Evolutionary conservation across 2,329 filamentous ascomycete genomes (phyloP), one percentile per base, ranked within the genome.

Genomic region (Raffaelea arxii): DNA sequence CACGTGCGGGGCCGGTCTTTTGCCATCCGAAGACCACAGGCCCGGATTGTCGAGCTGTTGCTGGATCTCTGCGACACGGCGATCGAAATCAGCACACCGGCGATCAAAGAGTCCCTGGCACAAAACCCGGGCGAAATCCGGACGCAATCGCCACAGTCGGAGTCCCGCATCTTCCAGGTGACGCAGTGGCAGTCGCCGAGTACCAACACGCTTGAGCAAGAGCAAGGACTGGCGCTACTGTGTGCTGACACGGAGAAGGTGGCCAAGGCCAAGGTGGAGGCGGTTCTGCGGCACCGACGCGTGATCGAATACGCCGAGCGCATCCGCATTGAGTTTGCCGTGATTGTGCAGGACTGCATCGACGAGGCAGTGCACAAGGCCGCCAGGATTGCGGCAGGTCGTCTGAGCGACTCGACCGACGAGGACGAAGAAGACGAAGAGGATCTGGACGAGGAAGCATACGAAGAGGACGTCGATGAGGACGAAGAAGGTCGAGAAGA

Each of bases 291-390:
- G 27, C 88, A 97, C 63, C 83, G 91, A 43, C 83, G 84, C 56
- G 94, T 97, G 43, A 82, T 98, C 25, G 92, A 98, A 62, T 98
- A 98, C 61, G 83, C 90, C 0, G 92, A 98, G 65, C 82, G 94
- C 25, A 95, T 98, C 53, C 86, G 94, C 4, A 77, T 96, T 41
- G 92, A 98, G 58, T 94, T 96, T 58, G 85, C 91, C 24, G 78
- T 94, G 23, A 74, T 96, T 48, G 91, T 98, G 3, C 88, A 97
- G 58, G 88, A 96, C 56, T 98, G 92, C 61, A 95, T 98, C 44
- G 84, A 94, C 50, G 89, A 88, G 51, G 92, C 92, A 9, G 77
- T 97, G 65, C 79, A 78, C 53, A 96, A 97, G 64, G 90, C 92
- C 45, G 86, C 86, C 46, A 83, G 83, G 43, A 91, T 96, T 54